phyloP scores from a whole-genome alignment of 2,329 filamentous ascomycete species.

The Penicillium sp. region DNA sequence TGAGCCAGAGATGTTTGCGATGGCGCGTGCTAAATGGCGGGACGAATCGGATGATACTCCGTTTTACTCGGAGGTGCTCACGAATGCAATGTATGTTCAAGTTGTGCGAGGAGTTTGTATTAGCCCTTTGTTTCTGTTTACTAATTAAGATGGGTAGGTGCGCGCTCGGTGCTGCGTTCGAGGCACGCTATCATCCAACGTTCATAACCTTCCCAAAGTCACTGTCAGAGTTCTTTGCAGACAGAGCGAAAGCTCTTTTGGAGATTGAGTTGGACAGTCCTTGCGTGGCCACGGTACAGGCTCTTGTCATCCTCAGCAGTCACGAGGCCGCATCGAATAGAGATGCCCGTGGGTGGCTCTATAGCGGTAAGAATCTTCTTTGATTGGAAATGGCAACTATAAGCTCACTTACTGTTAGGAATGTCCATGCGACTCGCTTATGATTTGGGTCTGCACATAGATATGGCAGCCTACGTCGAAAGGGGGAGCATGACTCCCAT shows the following conservation, averaged over 20 bases:
- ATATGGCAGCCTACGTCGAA: constrained; percentile 38
- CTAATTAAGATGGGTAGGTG: constrained; percentile 28
- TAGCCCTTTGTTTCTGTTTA: neutral
- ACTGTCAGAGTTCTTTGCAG: constrained; percentile 35
- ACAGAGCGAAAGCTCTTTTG: constrained; percentile 42
- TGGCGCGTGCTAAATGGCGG: constrained; percentile 32
- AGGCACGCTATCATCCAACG: constrained; percentile 40
- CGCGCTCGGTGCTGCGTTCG: constrained; percentile 42
- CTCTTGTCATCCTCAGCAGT: constrained; percentile 43
- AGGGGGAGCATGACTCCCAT: constrained; percentile 35
- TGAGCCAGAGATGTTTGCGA: constrained; percentile 40
- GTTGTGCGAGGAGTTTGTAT: neutral
- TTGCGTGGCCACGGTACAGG: constrained; percentile 47
- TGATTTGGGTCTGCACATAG: constrained; percentile 42
- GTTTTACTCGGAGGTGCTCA: constrained; percentile 39
- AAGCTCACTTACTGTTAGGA: constrained; percentile 21
- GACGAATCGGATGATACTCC: constrained; percentile 37
- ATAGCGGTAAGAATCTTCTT: constrained; percentile 33
- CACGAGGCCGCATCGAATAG: constrained; percentile 43
- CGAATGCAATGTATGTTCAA: constrained; percentile 35
- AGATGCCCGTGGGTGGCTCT: constrained; percentile 46
- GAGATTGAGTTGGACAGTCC: constrained; percentile 48
- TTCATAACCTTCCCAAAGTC: constrained; percentile 38
- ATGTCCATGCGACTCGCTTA: constrained; percentile 47
- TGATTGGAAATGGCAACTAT: neutral